Evolutionary conservation across 345 rosid genomes (phyloP), one percentile per base, ranked within the genome.

Genomic region (Crucihimalaya himalaica): DNA sequence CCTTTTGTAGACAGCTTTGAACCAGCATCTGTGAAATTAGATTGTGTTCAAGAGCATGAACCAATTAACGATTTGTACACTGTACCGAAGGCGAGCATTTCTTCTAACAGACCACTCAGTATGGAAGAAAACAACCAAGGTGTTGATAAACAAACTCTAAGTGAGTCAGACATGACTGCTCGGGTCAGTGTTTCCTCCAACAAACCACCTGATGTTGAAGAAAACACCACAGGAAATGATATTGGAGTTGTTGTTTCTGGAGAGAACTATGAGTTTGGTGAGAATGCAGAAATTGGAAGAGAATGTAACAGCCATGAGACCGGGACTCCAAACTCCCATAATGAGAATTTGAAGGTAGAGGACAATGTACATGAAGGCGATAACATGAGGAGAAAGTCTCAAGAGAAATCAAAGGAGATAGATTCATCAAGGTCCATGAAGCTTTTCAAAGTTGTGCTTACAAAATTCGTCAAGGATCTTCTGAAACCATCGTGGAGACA

Each of bases 401-500:
- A 8, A 60, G 79, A 64, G 53, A 58, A 53, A 46, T 45, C 42
- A 42, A 63, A 69, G 59, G 79, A 70, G 59, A 70, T 29, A 81
- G 93, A 88, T 16, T 66, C 78, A 27, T 81, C 89, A 63, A 83
- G 89, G 76, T 87, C 91, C 46, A 74, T 74, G 82, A 88, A 83
- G 80, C 88, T 81, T 79, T 94, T 94, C 81, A 87, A 88, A 81
- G 81, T 78, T 50, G 83, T 86, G 54, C 85, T 91, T 70, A 97
- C 96, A 25, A 83, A 86, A 66, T 94, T 94, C 78, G 97, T 94
- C n/a, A 94, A 94, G 82, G 98, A 86, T 68, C 84, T 88, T 80
- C 78, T 91, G 51, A 90, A 85, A 84, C 98, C 98, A 1, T 88
- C 96, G 4, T 94, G 97, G 98, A 81, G 82, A 47, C 92, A 94